Percentiles rank a stretch among this genome's conserved stretches.
phyloP scores from a whole-genome alignment of 805 yeast genomes.

The Hanseniaspora pseudoguilliermondii region DNA sequence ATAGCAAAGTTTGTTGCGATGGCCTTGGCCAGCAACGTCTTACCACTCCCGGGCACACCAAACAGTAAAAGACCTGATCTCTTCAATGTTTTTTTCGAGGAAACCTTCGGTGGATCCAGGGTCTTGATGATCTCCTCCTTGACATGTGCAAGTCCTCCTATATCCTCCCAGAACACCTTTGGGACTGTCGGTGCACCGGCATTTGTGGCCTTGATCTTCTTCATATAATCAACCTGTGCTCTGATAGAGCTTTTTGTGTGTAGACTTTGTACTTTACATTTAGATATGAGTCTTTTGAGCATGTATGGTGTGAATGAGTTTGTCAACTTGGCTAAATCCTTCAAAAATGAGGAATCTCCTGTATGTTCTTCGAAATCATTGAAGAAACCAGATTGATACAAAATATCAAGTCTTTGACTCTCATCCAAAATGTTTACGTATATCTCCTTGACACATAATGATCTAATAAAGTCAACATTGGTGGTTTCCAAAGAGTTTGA shows the following conservation, averaged over 20 bases:
- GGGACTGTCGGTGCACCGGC: slow-evolving; percentile 97
- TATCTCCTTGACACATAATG: slow-evolving; percentile 63
- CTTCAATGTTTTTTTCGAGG: slow-evolving; percentile 85
- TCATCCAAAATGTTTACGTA: slow-evolving; percentile 69
- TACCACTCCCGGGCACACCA: slow-evolving; percentile 99
- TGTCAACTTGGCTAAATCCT: slow-evolving; percentile 60
- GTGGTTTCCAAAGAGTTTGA: slow-evolving; percentile 20
- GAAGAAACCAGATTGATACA: neutral
- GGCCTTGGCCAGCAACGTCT: slow-evolving; percentile 88
- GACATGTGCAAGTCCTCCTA: slow-evolving; percentile 84
- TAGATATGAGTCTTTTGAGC: slow-evolving; percentile 33
- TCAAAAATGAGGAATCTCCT: neutral
- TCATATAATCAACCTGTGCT: slow-evolving; percentile 42
- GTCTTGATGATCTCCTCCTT: slow-evolving; percentile 91
- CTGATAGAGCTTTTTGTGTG: slow-evolving; percentile 35
- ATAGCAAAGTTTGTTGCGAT: slow-evolving; percentile 91
- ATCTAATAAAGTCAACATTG: slow-evolving; percentile 39
- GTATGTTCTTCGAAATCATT: neutral
- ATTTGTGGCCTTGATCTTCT: slow-evolving; percentile 40
- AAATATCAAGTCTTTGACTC: slow-evolving; percentile 38
- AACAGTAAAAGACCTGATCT: slow-evolving; percentile 88
- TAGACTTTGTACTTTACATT: slow-evolving; percentile 38
- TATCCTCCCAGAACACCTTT: slow-evolving; percentile 90
- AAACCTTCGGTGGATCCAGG: slow-evolving; percentile 90
- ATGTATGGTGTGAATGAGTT: slow-evolving; percentile 90